Conservation (phyloP, 1,139 yeast species). For the Lodderomyces oxycetoniae region DNA sequence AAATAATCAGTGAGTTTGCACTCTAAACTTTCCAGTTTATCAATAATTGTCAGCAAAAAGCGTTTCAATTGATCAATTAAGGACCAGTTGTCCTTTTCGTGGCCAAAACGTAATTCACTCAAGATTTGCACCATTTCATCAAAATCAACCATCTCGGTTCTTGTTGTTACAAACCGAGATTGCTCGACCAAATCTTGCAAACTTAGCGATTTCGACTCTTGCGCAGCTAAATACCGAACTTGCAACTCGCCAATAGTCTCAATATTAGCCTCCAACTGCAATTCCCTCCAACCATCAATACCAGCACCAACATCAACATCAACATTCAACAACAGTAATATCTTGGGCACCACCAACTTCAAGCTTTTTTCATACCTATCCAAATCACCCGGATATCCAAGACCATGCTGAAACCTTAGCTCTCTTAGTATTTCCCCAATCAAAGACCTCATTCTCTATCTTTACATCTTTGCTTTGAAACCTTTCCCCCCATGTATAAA, state of each 20-base stretch:
- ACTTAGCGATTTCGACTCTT: background rate
- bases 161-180: too few species aligned
- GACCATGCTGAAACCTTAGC: too few species aligned
- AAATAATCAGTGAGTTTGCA: slow-evolving; percentile 18
- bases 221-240: slow-evolving; percentile 3
- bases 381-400: too few species aligned
- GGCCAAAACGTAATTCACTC: background rate
- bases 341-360: slow-evolving; percentile 13
- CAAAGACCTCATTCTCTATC: too few species aligned
- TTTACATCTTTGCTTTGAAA: too few species aligned
- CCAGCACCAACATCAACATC: too few species aligned
- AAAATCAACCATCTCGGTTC: background rate
- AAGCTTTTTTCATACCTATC: slow-evolving; percentile 17
- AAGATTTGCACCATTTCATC: background rate
- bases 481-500: too few species aligned
- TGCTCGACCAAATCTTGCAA: too few species aligned
- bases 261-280: slow-evolving; percentile 3
- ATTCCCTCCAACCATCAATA: slow-evolving; percentile 3
- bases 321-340: slow-evolving; percentile 7
- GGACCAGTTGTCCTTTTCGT: background rate
- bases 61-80: slow-evolving; percentile 1
- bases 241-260: slow-evolving; percentile 8
- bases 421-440: too few species aligned
- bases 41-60: too few species aligned
- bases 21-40: slow-evolving; percentile 17